Evolutionary conservation across 2,329 filamentous ascomycete genomes (phyloP).

Genomic region (Lasiodiplodia theobromae): DNA sequence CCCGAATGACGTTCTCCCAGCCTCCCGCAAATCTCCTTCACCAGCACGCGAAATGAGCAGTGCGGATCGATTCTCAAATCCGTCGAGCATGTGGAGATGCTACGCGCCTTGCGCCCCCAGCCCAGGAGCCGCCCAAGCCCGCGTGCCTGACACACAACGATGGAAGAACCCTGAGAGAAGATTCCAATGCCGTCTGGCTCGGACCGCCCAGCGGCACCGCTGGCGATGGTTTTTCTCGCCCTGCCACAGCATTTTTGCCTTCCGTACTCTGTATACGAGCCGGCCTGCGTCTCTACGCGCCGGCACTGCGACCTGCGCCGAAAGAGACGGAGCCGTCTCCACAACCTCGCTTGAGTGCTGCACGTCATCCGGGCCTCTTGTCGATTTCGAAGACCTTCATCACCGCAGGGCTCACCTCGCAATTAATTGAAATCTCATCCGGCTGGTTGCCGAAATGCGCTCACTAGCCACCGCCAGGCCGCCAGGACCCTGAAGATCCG

Average conservation of each 20-base stretch:
- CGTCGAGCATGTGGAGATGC: slow-evolving; percentile 20
- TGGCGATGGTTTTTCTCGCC: neutral
- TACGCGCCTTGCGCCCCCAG: slow-evolving; percentile 11
- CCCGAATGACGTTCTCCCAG: slow-evolving; percentile 28
- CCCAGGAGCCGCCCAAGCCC: neutral
- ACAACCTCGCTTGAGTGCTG: slow-evolving; percentile 19
- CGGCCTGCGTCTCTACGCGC: slow-evolving; percentile 4
- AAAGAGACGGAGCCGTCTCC: slow-evolving; percentile 19
- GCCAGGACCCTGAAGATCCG: slow-evolving; percentile 27
- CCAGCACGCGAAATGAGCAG: slow-evolving; percentile 28
- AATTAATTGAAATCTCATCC: slow-evolving; percentile 20
- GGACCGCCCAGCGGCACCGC: slow-evolving; percentile 11
- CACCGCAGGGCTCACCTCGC: slow-evolving; percentile 25
- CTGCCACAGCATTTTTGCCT: neutral
- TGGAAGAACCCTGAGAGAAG: slow-evolving; percentile 13
- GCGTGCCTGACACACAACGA: slow-evolving; percentile 2
- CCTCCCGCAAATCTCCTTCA: slow-evolving; percentile 27
- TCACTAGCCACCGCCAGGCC: slow-evolving; percentile 18
- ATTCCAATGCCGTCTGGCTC: slow-evolving; percentile 4
- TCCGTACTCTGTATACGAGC: slow-evolving; percentile 6
- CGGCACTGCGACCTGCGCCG: slow-evolving; percentile 4
- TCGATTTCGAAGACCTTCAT: slow-evolving; percentile 14
- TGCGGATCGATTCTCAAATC: slow-evolving; percentile 20
- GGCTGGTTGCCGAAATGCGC: slow-evolving; percentile 22
- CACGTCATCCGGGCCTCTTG: slow-evolving; percentile 11